Evolutionary conservation across 2,329 filamentous ascomycete species (phyloP).

Genomic region (Microdochium trichocladiopsis): DNA sequence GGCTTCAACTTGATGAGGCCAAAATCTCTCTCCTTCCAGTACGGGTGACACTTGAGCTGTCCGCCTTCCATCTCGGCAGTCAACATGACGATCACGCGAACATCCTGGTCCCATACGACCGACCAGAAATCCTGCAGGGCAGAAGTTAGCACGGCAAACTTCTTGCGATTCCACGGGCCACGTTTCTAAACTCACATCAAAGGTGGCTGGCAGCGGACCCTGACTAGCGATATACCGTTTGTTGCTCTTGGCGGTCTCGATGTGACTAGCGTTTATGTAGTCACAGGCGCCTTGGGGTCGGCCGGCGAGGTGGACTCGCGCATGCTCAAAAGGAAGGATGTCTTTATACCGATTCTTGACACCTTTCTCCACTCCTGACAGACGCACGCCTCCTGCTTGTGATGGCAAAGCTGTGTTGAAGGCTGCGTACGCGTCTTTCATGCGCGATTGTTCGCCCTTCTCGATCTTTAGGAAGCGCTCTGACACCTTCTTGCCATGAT

Average conservation of each 20-base stretch:
- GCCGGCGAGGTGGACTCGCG: slow-evolving; percentile 71
- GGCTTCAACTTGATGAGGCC: slow-evolving; percentile 68
- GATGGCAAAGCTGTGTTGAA: slow-evolving; percentile 33
- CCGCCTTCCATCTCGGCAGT: slow-evolving; percentile 92
- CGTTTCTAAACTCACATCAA: slow-evolving; percentile 56
- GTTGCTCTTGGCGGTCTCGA: slow-evolving; percentile 73
- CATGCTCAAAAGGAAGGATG: slow-evolving; percentile 93
- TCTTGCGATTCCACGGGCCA: background rate
- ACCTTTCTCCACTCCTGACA: slow-evolving; percentile 92
- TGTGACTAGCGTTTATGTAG: slow-evolving; percentile 90
- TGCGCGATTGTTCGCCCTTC: slow-evolving; percentile 78
- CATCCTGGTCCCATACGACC: slow-evolving; percentile 93
- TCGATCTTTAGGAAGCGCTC: slow-evolving; percentile 82
- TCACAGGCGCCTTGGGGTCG: slow-evolving; percentile 67
- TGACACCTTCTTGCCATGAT: slow-evolving; percentile 75
- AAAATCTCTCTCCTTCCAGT: slow-evolving; percentile 78
- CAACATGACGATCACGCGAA: slow-evolving; percentile 91
- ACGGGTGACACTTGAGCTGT: slow-evolving; percentile 89
- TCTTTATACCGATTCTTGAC: slow-evolving; percentile 97
- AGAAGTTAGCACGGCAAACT: slow-evolving; percentile 15
- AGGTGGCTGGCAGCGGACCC: slow-evolving; percentile 86
- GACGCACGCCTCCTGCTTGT: slow-evolving; percentile 45
- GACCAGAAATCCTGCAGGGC: slow-evolving; percentile 84
- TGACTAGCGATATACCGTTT: slow-evolving; percentile 96
- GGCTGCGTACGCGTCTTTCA: slow-evolving; percentile 66